Evolutionary conservation across 352 stramenopile species (phyloP).

Genomic region (Globisporangium camurandrum): DNA sequence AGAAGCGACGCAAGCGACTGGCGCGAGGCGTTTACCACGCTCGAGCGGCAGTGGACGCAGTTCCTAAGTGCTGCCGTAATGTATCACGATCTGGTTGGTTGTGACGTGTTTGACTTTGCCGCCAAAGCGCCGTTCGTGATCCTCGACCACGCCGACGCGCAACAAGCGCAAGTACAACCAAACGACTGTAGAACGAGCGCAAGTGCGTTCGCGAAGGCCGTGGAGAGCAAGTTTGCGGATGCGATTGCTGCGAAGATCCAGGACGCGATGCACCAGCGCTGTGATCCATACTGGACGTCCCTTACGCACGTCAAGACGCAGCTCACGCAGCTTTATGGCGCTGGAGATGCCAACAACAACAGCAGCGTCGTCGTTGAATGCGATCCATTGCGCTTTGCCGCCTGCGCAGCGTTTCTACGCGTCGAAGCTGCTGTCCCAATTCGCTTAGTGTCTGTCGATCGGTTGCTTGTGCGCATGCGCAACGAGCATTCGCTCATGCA

Average conservation of each 20-base stretch:
- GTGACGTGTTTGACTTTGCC: slow-evolving; percentile 43
- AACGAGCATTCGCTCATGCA: slow-evolving; percentile 29
- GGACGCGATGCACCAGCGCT: slow-evolving; percentile 31
- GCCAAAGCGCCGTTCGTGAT: slow-evolving; percentile 34
- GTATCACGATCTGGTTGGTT: slow-evolving; percentile 31
- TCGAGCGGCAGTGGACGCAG: slow-evolving; percentile 23
- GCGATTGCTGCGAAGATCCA: slow-evolving; percentile 41
- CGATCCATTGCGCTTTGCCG: slow-evolving; percentile 1
- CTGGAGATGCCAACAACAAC: neutral
- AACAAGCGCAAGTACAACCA: no score
- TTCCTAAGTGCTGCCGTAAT: slow-evolving; percentile 18
- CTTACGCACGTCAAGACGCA: slow-evolving; percentile 29
- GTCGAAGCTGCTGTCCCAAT: neutral
- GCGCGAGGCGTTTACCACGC: slow-evolving; percentile 10
- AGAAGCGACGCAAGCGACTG: neutral
- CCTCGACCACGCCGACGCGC: slow-evolving; percentile 1
- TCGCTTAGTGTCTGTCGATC: slow-evolving; percentile 11
- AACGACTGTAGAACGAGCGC: no score
- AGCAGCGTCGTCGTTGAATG: neutral
- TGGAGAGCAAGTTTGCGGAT: slow-evolving; percentile 34
- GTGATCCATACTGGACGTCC: slow-evolving; percentile 35
- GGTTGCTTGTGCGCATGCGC: slow-evolving; percentile 17
- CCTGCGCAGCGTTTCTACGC: slow-evolving; percentile 5
- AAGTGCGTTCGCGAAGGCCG: slow-evolving; percentile 19
- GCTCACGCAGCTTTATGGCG: slow-evolving; percentile 18